Conservation (phyloP, 2,329 filamentous ascomycete species). For the Pyricularia sp. region DNA sequence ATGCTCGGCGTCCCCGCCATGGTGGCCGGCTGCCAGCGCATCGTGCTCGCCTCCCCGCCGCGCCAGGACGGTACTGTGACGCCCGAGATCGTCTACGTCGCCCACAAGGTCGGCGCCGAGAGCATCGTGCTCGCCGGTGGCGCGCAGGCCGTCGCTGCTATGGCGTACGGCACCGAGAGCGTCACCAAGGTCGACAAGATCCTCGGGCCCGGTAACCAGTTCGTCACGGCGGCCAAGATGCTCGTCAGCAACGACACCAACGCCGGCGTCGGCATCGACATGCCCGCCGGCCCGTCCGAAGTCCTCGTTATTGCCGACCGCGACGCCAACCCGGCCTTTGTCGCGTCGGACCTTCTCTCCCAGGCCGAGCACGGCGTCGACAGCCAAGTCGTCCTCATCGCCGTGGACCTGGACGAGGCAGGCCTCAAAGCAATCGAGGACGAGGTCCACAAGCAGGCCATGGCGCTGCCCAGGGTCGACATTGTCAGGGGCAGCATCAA, state of each 20-base stretch:
- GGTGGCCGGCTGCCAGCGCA: constrained; percentile 92
- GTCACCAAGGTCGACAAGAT: constrained; percentile 98
- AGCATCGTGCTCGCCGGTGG: constrained; percentile 92
- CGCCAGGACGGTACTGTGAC: constrained; percentile 81
- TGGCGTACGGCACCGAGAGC: constrained; percentile 94
- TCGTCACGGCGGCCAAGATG: constrained; percentile 98
- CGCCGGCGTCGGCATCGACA: constrained; percentile 89
- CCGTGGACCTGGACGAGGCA: constrained; percentile 61
- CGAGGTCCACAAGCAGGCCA: constrained; percentile 78
- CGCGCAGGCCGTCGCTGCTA: constrained; percentile 86
- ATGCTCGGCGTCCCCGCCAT: constrained; percentile 97
- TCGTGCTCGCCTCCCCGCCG: constrained; percentile 85
- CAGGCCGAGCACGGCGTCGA: constrained; percentile 96
- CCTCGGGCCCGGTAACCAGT: constrained; percentile 92
- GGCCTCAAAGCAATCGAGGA: constrained; percentile 77
- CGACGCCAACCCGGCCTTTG: constrained; percentile 80
- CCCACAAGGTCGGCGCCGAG: constrained; percentile 92
- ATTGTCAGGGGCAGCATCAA: constrained; percentile 83
- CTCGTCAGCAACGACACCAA: constrained; percentile 94
- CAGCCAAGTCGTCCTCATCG: constrained; percentile 86
- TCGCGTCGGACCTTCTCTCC: constrained; percentile 81
- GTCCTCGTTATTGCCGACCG: constrained; percentile 92
- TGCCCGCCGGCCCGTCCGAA: constrained; percentile 94
- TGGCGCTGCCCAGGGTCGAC: constrained; percentile 76
- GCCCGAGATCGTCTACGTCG: constrained; percentile 93